These are phyloP conservation scores for Blastosporella zonata DNA, from an alignment of 1,284 basidiomycete species.

Conservation along the genomic window DNA sequence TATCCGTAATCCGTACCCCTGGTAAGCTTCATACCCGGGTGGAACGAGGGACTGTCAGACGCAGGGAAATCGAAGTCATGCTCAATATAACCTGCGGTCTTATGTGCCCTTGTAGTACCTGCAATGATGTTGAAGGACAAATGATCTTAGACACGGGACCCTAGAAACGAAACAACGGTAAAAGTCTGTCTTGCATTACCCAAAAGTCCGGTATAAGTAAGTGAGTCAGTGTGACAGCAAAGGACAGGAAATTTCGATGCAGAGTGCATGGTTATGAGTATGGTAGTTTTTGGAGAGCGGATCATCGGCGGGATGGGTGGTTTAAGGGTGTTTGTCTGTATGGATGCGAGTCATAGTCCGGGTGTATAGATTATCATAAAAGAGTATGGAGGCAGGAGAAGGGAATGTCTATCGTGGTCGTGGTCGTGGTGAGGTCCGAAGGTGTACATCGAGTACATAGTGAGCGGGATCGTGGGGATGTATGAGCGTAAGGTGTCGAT, in stretches of 20 bases:
- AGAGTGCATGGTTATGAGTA: background rate
- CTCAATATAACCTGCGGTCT: too few species aligned
- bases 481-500: background rate
- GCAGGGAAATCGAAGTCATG: too few species aligned
- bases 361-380: conserved; percentile 2
- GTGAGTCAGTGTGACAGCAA: conserved; percentile 2
- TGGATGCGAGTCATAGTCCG: conserved; percentile 6
- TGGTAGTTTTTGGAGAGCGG: background rate
- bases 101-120: too few species aligned
- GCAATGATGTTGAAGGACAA: too few species aligned
- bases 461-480: conserved; percentile 4
- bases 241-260: conserved; percentile 1
- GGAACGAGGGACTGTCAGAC: too few species aligned
- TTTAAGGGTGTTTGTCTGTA: background rate
- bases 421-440: background rate
- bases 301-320: background rate
- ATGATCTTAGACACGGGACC: too few species aligned
- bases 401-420: conserved; percentile 1
- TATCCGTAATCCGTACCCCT: too few species aligned
- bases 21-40: too few species aligned
- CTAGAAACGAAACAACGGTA: too few species aligned
- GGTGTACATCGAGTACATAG: conserved; percentile 4
- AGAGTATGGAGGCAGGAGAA: background rate
- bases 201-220: conserved; percentile 9
- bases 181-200: conserved; percentile 8